A percentile compares a stretch with the other conserved stretches of the same genome.
phyloP scores from a whole-genome alignment of 352 stramenopile genomes.

The Globisporangium heterothallicum region DNA sequence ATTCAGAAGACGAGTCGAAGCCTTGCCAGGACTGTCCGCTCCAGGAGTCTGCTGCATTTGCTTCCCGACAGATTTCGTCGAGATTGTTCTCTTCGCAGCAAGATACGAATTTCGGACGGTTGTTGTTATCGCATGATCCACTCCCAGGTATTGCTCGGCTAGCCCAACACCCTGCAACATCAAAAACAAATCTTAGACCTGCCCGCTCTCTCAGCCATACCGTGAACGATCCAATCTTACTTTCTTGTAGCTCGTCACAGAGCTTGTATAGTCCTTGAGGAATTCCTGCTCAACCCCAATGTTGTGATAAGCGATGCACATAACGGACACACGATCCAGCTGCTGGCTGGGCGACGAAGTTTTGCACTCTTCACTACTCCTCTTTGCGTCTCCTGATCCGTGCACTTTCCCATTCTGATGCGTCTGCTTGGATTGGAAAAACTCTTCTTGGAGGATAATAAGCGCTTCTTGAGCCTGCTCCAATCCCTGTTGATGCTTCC shows the following conservation, averaged over 20 bases:
- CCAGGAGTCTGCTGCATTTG: not conserved
- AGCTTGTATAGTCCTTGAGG: conserved; percentile 84
- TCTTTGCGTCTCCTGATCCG: not conserved
- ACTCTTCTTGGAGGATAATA: conserved; percentile 87
- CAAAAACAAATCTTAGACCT: not conserved
- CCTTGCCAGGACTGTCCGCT: conserved; percentile 22
- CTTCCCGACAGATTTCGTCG: conserved; percentile 21
- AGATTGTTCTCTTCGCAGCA: conserved; percentile 66
- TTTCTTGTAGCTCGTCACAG: conserved; percentile 88
- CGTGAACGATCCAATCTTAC: not conserved
- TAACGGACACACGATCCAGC: conserved; percentile 85
- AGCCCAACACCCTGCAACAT: conserved; percentile 68
- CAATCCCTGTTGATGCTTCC: conserved; percentile 78
- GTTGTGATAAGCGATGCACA: conserved; percentile 95
- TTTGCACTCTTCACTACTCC: not conserved
- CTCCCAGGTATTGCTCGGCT: conserved; percentile 84
- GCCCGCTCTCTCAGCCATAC: not conserved
- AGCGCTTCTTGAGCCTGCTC: conserved; percentile 87
- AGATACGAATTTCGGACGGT: conserved; percentile 89
- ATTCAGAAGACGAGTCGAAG: conserved; percentile 18
- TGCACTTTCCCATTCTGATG: not conserved
- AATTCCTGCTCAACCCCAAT: conserved; percentile 94
- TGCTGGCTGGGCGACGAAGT: conserved; percentile 10
- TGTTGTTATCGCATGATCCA: conserved; percentile 82
- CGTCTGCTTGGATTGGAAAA: conserved; percentile 34